phyloP scores from a whole-genome alignment of 495 filamentous ascomycete species.

The Xylaria grammica region DNA sequence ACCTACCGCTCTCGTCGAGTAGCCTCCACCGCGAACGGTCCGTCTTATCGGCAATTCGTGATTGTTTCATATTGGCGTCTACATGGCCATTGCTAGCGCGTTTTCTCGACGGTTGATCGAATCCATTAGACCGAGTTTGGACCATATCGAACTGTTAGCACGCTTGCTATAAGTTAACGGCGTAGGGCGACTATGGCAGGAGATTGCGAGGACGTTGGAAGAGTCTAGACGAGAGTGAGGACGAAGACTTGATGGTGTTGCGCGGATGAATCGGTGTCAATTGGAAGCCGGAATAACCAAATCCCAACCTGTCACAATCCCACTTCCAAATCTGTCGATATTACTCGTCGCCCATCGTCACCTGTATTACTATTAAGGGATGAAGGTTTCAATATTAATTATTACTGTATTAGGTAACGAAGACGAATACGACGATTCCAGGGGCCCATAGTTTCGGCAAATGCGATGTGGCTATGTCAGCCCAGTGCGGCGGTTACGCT shows the following conservation, averaged over 20 bases:
- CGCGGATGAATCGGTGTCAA: background rate
- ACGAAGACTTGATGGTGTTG: background rate
- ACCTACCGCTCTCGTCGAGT: constrained; percentile 77
- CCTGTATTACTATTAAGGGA: too few relatives aligned
- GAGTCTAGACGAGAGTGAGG: background rate
- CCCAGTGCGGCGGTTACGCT: too few relatives aligned
- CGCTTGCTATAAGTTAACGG: background rate
- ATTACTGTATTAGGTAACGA: constrained; percentile 14
- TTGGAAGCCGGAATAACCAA: background rate
- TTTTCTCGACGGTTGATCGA: constrained; percentile 33
- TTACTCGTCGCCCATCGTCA: background rate
- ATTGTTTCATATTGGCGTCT: constrained; percentile 38
- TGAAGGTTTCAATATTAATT: too few relatives aligned
- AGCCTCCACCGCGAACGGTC: constrained; percentile 86
- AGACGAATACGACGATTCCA: constrained; percentile 24
- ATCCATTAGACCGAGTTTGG: constrained; percentile 26
- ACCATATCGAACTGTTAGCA: constrained; percentile 26
- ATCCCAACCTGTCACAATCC: background rate
- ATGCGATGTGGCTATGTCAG: background rate
- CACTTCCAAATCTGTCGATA: background rate
- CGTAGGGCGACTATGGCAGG: background rate
- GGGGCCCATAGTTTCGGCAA: background rate
- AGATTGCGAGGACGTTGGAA: background rate
- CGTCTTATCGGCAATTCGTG: constrained; percentile 58
- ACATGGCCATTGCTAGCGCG: constrained; percentile 31